Evolutionary conservation across 1,284 basidiomycete species (phyloP).

Genomic region (Trametes versicolor): DNA sequence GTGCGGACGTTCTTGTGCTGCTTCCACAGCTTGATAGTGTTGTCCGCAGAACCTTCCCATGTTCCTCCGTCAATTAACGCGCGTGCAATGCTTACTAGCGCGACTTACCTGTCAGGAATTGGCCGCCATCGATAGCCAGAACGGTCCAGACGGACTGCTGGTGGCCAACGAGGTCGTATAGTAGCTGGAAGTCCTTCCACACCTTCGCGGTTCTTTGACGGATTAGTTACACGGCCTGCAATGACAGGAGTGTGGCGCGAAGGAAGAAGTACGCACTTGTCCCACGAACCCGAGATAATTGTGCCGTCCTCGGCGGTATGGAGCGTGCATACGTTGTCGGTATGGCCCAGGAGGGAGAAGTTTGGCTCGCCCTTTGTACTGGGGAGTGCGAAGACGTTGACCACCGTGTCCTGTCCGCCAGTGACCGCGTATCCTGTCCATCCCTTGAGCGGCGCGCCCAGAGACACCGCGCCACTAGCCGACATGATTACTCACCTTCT

Average conservation of each 20-base stretch:
- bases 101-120: conserved; percentile 82
- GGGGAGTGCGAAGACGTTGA: conserved; percentile 81
- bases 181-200: conserved; percentile 86
- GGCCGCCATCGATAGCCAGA: conserved; percentile 80
- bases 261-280: conserved; percentile 69
- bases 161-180: conserved; percentile 86
- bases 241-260: conserved; percentile 13
- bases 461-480: conserved; percentile 7
- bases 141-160: conserved; percentile 96
- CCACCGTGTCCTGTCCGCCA: conserved; percentile 86
- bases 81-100: conserved; percentile 16
- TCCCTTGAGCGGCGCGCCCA: conserved; percentile 28
- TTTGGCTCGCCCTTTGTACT: conserved; percentile 71
- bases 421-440: conserved; percentile 80
- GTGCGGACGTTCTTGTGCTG: conserved; percentile 78
- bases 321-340: conserved; percentile 91
- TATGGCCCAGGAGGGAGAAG: conserved; percentile 89
- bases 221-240: neutral
- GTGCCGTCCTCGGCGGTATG: conserved; percentile 74
- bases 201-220: conserved; percentile 86
- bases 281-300: conserved; percentile 97
- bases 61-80: conserved; percentile 10
- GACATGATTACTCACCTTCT: conserved; percentile 60
- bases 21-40: conserved; percentile 90
- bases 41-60: conserved; percentile 89